A percentile compares a stretch with the other conserved stretches of the same genome.
phyloP scores from a whole-genome alignment of 495 filamentous ascomycete genomes.

The Cudoniella acicularis region DNA sequence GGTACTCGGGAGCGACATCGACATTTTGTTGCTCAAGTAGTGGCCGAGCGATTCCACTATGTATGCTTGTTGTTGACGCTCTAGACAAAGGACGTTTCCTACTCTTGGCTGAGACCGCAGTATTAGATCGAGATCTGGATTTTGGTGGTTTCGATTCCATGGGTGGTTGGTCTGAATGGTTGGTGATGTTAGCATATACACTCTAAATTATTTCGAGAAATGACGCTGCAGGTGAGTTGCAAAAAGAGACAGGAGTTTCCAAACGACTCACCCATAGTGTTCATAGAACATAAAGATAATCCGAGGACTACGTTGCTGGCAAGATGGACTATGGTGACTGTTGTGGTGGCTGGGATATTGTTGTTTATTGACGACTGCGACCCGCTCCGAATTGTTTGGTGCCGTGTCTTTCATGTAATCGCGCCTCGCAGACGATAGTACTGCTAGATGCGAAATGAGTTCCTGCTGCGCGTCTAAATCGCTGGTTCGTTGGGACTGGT shows the following conservation, averaged over 20 bases:
- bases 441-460: conserved; percentile 8
- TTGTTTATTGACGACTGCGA: conserved; percentile 17
- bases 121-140: conserved; percentile 53
- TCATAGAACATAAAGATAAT: conserved; percentile 6
- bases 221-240: neutral
- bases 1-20: conserved; percentile 10
- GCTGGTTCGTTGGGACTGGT: neutral
- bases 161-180: conserved; percentile 16
- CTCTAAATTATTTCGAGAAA: neutral
- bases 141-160: conserved; percentile 16
- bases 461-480: neutral
- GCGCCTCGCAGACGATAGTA: conserved; percentile 2
- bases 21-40: conserved; percentile 58
- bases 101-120: conserved; percentile 50
- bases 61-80: conserved; percentile 81
- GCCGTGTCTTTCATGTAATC: neutral
- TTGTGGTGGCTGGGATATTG: conserved; percentile 15
- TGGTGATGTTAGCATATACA: conserved; percentile 14
- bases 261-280: conserved; percentile 18
- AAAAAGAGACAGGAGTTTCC: neutral
- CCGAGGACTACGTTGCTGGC: neutral
- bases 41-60: conserved; percentile 65
- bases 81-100: conserved; percentile 69
- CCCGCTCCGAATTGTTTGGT: no score
- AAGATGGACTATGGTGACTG: neutral